Evolutionary conservation across 2,329 filamentous ascomycete species (phyloP).

Genomic region (Calonectria montana): DNA sequence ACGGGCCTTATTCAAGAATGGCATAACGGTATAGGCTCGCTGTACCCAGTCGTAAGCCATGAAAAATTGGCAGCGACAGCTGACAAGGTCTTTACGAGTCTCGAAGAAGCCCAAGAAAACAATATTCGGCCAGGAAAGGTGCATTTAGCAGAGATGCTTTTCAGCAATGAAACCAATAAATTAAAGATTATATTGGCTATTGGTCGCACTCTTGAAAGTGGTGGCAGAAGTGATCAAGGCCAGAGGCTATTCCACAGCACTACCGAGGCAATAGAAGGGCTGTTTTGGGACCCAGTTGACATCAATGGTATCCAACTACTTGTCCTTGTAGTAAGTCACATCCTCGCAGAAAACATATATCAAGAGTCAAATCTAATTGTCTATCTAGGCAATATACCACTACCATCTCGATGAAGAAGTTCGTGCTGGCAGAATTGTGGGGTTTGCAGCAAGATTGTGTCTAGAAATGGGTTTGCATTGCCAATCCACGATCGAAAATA

Average conservation of each 20-base stretch:
- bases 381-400: not conserved
- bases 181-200: constrained; percentile 13
- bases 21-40: not conserved
- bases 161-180: constrained; percentile 17
- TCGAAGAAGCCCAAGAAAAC: not conserved
- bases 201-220: constrained; percentile 7
- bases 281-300: constrained; percentile 5
- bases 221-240: not conserved
- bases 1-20: constrained; percentile 4
- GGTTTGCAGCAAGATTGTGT: constrained; percentile 17
- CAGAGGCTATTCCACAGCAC: constrained; percentile 10
- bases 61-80: not conserved
- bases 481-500: not conserved
- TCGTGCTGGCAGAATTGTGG: constrained; percentile 7
- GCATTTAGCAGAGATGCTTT: not conserved
- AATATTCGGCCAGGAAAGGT: not conserved
- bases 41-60: constrained; percentile 1
- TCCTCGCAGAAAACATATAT: not conserved
- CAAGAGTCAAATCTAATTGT: not conserved
- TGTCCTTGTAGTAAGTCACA: not conserved
- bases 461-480: constrained; percentile 18
- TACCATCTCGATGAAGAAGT: constrained; percentile 18
- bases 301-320: constrained; percentile 7
- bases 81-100: not conserved
- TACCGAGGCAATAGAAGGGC: constrained; percentile 6